These are phyloP conservation scores for Kodamaea fungicola DNA, from an alignment of 1,139 yeast species.

Conservation along the genomic window DNA sequence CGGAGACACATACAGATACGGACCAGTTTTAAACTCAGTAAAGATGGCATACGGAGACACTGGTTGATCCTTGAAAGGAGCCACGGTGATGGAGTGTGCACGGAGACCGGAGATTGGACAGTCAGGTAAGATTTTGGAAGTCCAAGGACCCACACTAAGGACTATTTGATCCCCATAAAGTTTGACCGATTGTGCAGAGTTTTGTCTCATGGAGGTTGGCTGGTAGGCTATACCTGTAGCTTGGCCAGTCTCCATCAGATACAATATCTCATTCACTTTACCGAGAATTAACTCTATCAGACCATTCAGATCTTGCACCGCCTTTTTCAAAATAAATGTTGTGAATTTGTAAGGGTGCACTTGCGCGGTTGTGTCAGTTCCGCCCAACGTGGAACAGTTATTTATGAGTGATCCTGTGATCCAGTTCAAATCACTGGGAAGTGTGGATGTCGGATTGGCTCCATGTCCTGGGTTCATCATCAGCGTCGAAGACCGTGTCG, in stretches of 20 bases:
- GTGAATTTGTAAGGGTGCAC: constrained; percentile 96
- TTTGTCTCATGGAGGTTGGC: constrained; percentile 44
- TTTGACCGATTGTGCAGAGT: constrained; percentile 22
- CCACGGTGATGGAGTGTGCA: constrained; percentile 91
- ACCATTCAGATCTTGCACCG: constrained; percentile 66
- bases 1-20: constrained; percentile 72
- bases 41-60: constrained; percentile 93
- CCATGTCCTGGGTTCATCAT: constrained; percentile 1
- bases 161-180: constrained; percentile 72
- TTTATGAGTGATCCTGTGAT: constrained; percentile 61
- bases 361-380: constrained; percentile 87
- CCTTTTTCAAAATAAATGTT: constrained; percentile 71
- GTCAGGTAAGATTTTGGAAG: constrained; percentile 80
- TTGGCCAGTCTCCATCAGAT: constrained; percentile 58
- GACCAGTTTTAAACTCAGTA: constrained; percentile 75
- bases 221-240: constrained; percentile 65
- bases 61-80: constrained; percentile 65
- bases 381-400: constrained; percentile 81
- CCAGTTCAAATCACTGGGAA: constrained; percentile 84
- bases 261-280: constrained; percentile 67
- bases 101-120: constrained; percentile 91
- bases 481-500: constrained; percentile 16
- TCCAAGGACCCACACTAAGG: constrained; percentile 96
- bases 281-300: constrained; percentile 84
- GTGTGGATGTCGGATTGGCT: constrained; percentile 18